Evolutionary conservation across 2,329 filamentous ascomycete genomes (phyloP), one percentile per base, ranked within the genome.

Genomic region (Verticillium albo-atrum): DNA sequence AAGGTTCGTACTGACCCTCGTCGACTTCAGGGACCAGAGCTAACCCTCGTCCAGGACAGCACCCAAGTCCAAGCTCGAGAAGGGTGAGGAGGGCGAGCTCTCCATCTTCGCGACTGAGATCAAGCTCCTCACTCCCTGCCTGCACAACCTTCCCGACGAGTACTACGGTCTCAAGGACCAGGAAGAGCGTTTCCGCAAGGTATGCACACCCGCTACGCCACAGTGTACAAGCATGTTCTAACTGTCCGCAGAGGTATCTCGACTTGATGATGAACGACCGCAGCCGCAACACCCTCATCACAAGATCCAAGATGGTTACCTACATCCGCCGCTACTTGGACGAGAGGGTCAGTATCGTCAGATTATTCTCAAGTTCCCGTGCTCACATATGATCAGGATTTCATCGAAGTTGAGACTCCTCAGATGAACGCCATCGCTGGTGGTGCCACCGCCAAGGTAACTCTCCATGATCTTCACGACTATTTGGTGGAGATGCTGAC

Each of bases 351-450:
- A 52, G 50, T 53, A 9, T 26, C 14, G 10, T 30, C 10, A 30
- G 12, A n/a, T 4, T 15, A 12, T 26, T 12, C n/a, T 15, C 25
- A 6, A 28, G n/a, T 26, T n/a, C 14, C 9, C 17, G 9, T 6
- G 28, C 28, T 23, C 23, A 20, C 17, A 5, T 2, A 10, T 4
- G n/a, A 4, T 12, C 30, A 59, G 57, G 91, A 94, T 68, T 99
- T 99, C 75, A 82, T 92, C 59, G 93, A 97, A 74, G 93, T 98
- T 27, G 92, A 98, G 78, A 99, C 95, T 0, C 94, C 95, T 5
- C 97, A 98, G 86, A 93, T 99, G 85, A 96, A 97, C 74, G 86
- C 90, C 69, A 96, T 97, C 71, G 92, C 95, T 30, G 96, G 95
- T 67, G 95, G 95, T 72, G 95, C 95, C 34, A 98, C 95, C 1